phyloP scores from a whole-genome alignment of 176 grass and related monocot species.

The Cenchrus fungigraminus region DNA sequence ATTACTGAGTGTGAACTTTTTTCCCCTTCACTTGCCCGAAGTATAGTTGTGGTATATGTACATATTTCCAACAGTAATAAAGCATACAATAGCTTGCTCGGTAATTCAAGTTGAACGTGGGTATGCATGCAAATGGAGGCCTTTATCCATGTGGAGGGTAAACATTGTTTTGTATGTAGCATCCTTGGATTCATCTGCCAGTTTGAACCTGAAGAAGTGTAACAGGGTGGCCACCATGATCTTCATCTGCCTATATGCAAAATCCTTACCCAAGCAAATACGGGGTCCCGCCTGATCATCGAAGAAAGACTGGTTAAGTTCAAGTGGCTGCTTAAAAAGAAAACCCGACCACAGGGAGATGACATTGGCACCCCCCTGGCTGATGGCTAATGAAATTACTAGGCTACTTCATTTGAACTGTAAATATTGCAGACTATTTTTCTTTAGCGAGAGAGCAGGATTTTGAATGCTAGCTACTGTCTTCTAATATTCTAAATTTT shows the following conservation, averaged over 20 bases:
- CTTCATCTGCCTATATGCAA: constrained; percentile 81
- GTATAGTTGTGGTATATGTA: constrained; percentile 3
- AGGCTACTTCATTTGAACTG: background rate
- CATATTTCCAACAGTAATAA: constrained; percentile 25
- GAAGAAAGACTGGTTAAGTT: constrained; percentile 16
- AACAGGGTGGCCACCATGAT: constrained; percentile 57
- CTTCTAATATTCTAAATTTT: constrained; percentile 19
- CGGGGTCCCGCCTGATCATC: constrained; percentile 56
- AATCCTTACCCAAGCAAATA: constrained; percentile 81
- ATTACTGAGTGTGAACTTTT: background rate
- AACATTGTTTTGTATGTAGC: constrained; percentile 55
- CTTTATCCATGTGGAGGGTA: constrained; percentile 67
- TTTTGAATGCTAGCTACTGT: constrained; percentile 23
- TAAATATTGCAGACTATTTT: constrained; percentile 11
- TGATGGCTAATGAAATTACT: background rate
- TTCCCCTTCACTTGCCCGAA: background rate
- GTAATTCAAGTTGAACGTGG: constrained; percentile 30
- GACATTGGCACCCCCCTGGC: background rate
- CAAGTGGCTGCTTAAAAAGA: constrained; percentile 15
- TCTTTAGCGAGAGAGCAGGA: background rate
- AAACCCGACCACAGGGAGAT: background rate
- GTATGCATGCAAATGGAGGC: constrained; percentile 47
- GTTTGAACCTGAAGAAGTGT: constrained; percentile 71
- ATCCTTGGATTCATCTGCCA: constrained; percentile 54
- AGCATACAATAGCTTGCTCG: background rate